A percentile compares a stretch with the other conserved stretches of the same genome.
phyloP scores from a whole-genome alignment of 495 filamentous ascomycete species.

The Talaromyces ruber region DNA sequence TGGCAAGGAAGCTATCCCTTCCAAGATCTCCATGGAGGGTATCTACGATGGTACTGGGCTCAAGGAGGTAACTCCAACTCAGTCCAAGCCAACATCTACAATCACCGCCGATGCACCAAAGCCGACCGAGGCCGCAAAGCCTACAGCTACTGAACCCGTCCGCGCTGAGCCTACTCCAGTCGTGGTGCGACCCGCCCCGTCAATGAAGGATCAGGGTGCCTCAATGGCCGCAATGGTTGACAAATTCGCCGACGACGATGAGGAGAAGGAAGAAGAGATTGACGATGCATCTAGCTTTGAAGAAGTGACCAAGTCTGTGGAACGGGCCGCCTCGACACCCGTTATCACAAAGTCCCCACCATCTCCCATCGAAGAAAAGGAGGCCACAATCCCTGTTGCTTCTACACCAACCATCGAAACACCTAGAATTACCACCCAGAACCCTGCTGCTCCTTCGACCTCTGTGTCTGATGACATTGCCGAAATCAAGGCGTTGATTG shows the following conservation, averaged over 20 bases:
- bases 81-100: constrained; percentile 52
- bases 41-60: constrained; percentile 77
- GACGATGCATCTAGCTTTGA: constrained; percentile 77
- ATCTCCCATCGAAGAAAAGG: constrained; percentile 19
- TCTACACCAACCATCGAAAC: constrained; percentile 16
- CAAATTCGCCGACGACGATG: constrained; percentile 73
- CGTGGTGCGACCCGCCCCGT: constrained; percentile 49
- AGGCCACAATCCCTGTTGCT: constrained; percentile 8
- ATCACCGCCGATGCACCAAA: constrained; percentile 33
- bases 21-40: constrained; percentile 88
- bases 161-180: constrained; percentile 25
- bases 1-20: constrained; percentile 72
- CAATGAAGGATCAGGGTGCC: constrained; percentile 71
- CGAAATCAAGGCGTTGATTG: constrained; percentile 35
- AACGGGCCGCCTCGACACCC: constrained; percentile 31
- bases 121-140: constrained; percentile 38
- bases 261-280: constrained; percentile 44
- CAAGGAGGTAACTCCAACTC: constrained; percentile 57
- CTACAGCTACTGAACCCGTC: constrained; percentile 29
- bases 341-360: constrained; percentile 7
- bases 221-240: constrained; percentile 76
- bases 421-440: not conserved
- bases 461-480: constrained; percentile 31
- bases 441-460: constrained; percentile 8
- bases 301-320: constrained; percentile 59